Percentiles rank a stretch among this genome's conserved stretches.
These are phyloP conservation scores for Taiwanofungus camphoratus DNA, from an alignment of 1,284 basidiomycete species.

Conservation along the genomic window DNA sequence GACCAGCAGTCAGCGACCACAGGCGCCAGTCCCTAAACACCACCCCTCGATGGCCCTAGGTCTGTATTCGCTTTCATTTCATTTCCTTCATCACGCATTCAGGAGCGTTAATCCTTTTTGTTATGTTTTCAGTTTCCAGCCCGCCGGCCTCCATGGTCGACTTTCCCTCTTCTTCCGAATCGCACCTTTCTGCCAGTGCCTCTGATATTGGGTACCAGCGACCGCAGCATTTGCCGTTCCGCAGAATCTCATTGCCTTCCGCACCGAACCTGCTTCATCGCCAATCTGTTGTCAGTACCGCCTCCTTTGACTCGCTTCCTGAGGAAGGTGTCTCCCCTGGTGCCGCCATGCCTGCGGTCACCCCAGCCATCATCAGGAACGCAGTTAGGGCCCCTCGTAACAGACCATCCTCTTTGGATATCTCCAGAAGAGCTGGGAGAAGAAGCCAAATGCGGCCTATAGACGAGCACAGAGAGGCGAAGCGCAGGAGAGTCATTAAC, in stretches of 20 bases:
- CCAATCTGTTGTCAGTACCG: slow-evolving; percentile 60
- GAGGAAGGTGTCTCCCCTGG: slow-evolving; percentile 35
- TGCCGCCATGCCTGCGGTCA: slow-evolving; percentile 10
- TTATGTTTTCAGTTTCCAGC: slow-evolving; percentile 10
- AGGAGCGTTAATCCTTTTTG: not conserved
- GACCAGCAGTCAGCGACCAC: not conserved
- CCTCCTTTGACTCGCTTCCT: slow-evolving; percentile 62
- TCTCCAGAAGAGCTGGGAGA: slow-evolving; percentile 20
- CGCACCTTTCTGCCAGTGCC: slow-evolving; percentile 14
- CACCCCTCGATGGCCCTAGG: slow-evolving; percentile 6
- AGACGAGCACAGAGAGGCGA: slow-evolving; percentile 32
- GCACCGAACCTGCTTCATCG: slow-evolving; percentile 49
- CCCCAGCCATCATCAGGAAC: slow-evolving; percentile 20
- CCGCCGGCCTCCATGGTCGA: slow-evolving; percentile 25
- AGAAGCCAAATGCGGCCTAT: slow-evolving; percentile 27
- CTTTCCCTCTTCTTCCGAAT: slow-evolving; percentile 27
- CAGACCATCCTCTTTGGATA: slow-evolving; percentile 27
- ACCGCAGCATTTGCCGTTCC: slow-evolving; percentile 56
- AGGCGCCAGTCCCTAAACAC: slow-evolving; percentile 1
- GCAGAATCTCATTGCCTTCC: slow-evolving; percentile 70
- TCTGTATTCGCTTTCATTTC: not conserved
- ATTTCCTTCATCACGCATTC: not conserved
- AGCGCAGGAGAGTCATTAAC: slow-evolving; percentile 48
- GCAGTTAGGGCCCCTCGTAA: slow-evolving; percentile 16
- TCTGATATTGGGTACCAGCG: slow-evolving; percentile 23